Evolutionary conservation across 345 rosid species (phyloP), one percentile per base, ranked within the genome.

Genomic region (Microcos paniculata): DNA sequence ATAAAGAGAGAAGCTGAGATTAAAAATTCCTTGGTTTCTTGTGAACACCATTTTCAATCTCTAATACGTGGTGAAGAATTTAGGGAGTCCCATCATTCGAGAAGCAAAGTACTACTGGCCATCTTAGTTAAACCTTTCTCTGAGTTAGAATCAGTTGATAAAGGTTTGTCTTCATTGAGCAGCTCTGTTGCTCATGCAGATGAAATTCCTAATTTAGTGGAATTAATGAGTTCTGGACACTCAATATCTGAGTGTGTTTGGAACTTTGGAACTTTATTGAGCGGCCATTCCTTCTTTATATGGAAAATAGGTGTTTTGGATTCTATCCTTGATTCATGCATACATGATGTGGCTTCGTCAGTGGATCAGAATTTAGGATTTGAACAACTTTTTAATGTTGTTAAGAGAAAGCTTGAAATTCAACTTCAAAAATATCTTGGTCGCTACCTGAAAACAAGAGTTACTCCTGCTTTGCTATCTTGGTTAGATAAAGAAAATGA

Each of bases 301-400:
- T 94, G 98, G 98, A 90, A 94, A 85, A 76, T 89, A 75, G 88
- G 87, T 77, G 78, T 94, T 77, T 75, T 92, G 75, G 90, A 90
- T 82, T 86, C 92, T 80, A 87, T 94, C 82, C 90, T 94, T 76
- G 98, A 89, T 88, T 87, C 87, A 63, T 94, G 97, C 85, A 81
- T 90, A 72, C 97, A 87, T 86, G 91, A 92, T 84, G 85, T 85
- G 42, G 88, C 91, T 77, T 83, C 88, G 40, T 92, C 89, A 46
- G 78, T 82, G 77, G 97, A 89, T 81, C 97, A 89, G 79, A 87
- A 85, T 83, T 82, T 94, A 66, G 97, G 98, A 74, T 90, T 88
- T 73, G 98, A 94, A 66, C 98, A 94, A 87, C 93, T 94, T 68
- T 83, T 85, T 79, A 85, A 83, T 76, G 85, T 86, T 76, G 85